phyloP scores from a whole-genome alignment of 2,329 filamentous ascomycete species.

The Acrocalymma vagum region DNA sequence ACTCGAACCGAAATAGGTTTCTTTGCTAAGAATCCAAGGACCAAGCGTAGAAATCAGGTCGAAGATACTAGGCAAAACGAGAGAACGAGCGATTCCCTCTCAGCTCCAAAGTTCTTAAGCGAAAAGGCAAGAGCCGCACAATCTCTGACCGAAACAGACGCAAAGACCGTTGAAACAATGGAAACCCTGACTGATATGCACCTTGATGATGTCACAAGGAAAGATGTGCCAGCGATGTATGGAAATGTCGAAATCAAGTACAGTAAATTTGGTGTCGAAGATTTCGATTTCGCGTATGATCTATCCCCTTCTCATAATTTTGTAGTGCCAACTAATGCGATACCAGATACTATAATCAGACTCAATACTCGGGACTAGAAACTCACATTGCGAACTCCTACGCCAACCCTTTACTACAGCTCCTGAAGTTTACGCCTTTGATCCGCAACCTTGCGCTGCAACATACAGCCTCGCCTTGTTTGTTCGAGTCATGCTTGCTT shows the following conservation, averaged over 20 bases:
- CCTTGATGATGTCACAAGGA: slow-evolving; percentile 75
- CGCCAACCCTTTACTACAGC: slow-evolving; percentile 88
- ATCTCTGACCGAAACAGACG: slow-evolving; percentile 35
- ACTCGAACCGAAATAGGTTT: slow-evolving; percentile 78
- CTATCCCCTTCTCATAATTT: background rate
- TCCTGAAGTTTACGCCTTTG: slow-evolving; percentile 89
- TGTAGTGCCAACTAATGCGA: slow-evolving; percentile 17
- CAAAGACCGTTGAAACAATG: slow-evolving; percentile 61
- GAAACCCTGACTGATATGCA: slow-evolving; percentile 74
- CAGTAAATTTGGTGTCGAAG: slow-evolving; percentile 98
- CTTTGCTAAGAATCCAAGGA: slow-evolving; percentile 79
- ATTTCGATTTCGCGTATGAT: slow-evolving; percentile 91
- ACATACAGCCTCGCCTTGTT: slow-evolving; percentile 86
- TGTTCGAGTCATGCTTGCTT: slow-evolving; percentile 83
- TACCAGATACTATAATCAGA: slow-evolving; percentile 96
- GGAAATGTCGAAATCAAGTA: slow-evolving; percentile 97
- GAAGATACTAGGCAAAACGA: slow-evolving; percentile 74
- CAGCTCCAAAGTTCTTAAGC: slow-evolving; percentile 92
- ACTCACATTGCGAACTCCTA: slow-evolving; percentile 98
- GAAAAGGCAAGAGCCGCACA: slow-evolving; percentile 81
- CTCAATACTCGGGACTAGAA: slow-evolving; percentile 87
- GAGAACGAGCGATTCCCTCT: slow-evolving; percentile 67
- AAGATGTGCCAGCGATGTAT: slow-evolving; percentile 88
- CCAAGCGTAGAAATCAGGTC: slow-evolving; percentile 79
- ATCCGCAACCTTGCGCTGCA: slow-evolving; percentile 88